Conservation (phyloP, 257 asterid species). For the Buddleja alternifolia region DNA sequence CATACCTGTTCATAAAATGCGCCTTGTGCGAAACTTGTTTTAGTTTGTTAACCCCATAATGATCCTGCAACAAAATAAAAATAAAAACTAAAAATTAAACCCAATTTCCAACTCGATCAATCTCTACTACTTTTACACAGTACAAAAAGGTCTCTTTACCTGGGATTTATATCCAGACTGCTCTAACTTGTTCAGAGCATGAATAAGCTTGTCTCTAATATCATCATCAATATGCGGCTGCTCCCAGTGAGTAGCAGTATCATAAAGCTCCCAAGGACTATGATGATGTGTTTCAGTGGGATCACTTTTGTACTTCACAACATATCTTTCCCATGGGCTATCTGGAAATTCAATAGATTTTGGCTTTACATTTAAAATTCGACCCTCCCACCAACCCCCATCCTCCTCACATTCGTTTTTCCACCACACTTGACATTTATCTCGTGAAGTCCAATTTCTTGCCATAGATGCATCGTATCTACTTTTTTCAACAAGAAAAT, state of each 20-base stretch:
- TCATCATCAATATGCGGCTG: slow-evolving; percentile 73
- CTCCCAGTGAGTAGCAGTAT: slow-evolving; percentile 61
- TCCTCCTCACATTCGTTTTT: slow-evolving; percentile 78
- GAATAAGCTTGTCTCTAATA: slow-evolving; percentile 54
- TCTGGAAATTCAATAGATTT: slow-evolving; percentile 82
- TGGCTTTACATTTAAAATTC: slow-evolving; percentile 65
- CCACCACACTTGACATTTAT: slow-evolving; percentile 97
- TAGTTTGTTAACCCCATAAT: slow-evolving; percentile 73
- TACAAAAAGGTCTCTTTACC: slow-evolving; percentile 41
- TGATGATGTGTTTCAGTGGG: slow-evolving; percentile 78
- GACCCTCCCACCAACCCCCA: slow-evolving; percentile 97
- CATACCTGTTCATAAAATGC: slow-evolving; percentile 74
- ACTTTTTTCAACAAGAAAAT: slow-evolving; percentile 89
- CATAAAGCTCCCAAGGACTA: slow-evolving; percentile 97
- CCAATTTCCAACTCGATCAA: slow-evolving; percentile 15
- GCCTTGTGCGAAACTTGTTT: slow-evolving; percentile 75
- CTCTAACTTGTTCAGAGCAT: slow-evolving; percentile 63
- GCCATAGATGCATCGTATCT: slow-evolving; percentile 76
- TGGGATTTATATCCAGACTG: slow-evolving; percentile 61
- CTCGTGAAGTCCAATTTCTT: slow-evolving; percentile 84
- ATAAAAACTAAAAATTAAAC: background rate
- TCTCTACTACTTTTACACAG: background rate
- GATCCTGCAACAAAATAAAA: slow-evolving; percentile 69
- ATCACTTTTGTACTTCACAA: slow-evolving; percentile 79
- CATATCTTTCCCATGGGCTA: slow-evolving; percentile 95